Base-by-base conservation (phyloP, 352 stramenopile species). In the Pythium scleroteichum region DNA sequence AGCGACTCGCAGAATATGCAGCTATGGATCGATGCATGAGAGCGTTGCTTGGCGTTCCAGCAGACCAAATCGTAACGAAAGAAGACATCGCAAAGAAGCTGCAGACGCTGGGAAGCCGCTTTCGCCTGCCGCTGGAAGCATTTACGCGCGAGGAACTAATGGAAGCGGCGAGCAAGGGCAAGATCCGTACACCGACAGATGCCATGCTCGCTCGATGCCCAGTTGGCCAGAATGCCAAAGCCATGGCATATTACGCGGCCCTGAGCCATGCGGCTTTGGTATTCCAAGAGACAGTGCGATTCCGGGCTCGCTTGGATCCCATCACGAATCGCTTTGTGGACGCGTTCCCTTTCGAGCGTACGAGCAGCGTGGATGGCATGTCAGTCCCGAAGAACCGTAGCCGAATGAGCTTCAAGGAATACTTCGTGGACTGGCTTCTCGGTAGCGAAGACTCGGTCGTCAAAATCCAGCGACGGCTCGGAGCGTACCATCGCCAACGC, bases 181-280 rank as follows among this genome's bases (percentile, higher is more conserved):
- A 76, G 23, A 92, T 90, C 59, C 76, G 73, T 35, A 75, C 70
- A 0, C 78, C 82, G 20, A 77, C 68, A 0, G 62, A 86, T 20
- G 52, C 65, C 26, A 78, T 89, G 58, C 66, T 88, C 0, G 51
- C 59, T 6, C 71, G 65, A 8, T 91, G 79, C 27, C 78, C 82
- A 2, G 52, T 59, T 0, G 82, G 74, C 1, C 56, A 64, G 14
- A 91, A 91, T 49, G 79, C 79, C 4, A 66, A 60, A 23, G 71
- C 76, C 4, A 91, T 91, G 82, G 78, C 82, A 2, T 74, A 82
- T 45, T 91, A 91, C 55, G 78, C 82, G 0, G 82, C 82, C 0
- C 56, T 91, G 16, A 85, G 79, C 42, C 76, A 86, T 20, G 70
- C 79, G 0, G 82, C 79, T 0, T 63, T 80, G 29, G 76, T 77